Percentiles rank a stretch among this genome's conserved stretches.
Evolutionary conservation across 83 land plant genomes (phyloP).

Genomic region (Thuja plicata): DNA sequence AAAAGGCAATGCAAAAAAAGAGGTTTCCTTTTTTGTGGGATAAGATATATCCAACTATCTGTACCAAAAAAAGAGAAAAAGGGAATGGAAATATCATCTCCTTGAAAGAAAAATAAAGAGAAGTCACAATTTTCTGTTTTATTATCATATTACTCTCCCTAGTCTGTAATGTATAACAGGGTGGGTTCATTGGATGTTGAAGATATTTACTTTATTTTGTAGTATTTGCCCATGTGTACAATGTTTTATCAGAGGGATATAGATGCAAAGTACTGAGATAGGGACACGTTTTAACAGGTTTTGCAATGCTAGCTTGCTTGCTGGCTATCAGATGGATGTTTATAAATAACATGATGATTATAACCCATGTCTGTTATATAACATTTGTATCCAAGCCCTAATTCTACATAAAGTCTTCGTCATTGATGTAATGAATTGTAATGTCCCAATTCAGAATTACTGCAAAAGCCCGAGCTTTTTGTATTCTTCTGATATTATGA

Average conservation of each 20-base stretch:
- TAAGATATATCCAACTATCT: not conserved
- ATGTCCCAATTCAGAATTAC: too few relatives aligned
- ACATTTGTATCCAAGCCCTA: not conserved
- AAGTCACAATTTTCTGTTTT: not conserved
- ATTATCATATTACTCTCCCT: not conserved
- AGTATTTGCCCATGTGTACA: not conserved
- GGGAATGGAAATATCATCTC: not conserved
- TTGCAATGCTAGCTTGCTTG: not conserved
- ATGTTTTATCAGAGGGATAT: not conserved
- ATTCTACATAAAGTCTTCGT: not conserved
- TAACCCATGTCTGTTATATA: not conserved
- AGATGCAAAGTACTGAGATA: not conserved
- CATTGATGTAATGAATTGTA: not conserved
- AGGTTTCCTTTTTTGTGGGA: not conserved
- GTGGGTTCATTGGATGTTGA: not conserved
- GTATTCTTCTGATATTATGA: too few relatives aligned
- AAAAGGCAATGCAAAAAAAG: not conserved
- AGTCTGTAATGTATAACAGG: not conserved
- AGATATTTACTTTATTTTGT: not conserved
- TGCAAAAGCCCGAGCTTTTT: too few relatives aligned
- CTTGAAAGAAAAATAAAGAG: not conserved
- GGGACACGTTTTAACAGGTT: not conserved
- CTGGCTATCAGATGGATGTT: too few relatives aligned
- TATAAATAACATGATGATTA: not conserved
- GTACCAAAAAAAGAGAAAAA: not conserved